Evolutionary conservation across 257 asterid species (phyloP).

Genomic region (Primulina tabacum): DNA sequence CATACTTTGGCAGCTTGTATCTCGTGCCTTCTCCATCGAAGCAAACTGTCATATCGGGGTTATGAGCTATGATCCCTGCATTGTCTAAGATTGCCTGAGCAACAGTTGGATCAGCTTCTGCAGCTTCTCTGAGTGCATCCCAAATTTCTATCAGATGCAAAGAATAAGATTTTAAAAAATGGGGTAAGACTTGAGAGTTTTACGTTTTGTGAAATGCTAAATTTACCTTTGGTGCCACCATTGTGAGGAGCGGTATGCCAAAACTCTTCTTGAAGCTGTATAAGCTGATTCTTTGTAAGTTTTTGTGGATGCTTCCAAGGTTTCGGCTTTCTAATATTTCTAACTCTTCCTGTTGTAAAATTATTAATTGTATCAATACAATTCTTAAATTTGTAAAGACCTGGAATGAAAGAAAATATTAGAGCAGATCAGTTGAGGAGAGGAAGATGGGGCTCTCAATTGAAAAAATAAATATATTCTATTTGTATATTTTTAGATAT

Average conservation of each 20-base stretch:
- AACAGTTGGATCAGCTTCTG: slow-evolving; percentile 58
- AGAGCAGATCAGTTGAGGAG: neutral
- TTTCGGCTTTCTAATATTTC: slow-evolving; percentile 62
- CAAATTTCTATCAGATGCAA: slow-evolving; percentile 50
- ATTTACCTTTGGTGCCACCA: slow-evolving; percentile 73
- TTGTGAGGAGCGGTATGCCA: slow-evolving; percentile 95
- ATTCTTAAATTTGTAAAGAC: neutral
- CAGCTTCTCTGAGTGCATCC: slow-evolving; percentile 82
- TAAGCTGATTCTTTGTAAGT: slow-evolving; percentile 72
- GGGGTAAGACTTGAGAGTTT: neutral
- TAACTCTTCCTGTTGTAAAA: slow-evolving; percentile 34
- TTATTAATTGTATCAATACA: neutral
- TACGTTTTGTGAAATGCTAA: neutral
- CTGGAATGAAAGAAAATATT: neutral
- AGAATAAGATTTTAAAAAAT: neutral
- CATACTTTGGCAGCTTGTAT: slow-evolving; percentile 75
- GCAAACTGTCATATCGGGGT: slow-evolving; percentile 65
- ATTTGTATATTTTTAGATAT: neutral
- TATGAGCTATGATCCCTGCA: slow-evolving; percentile 66
- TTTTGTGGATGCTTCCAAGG: slow-evolving; percentile 90
- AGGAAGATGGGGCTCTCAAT: too few relatives aligned
- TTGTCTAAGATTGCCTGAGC: slow-evolving; percentile 62
- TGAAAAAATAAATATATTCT: too few relatives aligned
- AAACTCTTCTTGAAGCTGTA: slow-evolving; percentile 75
- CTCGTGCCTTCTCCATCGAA: slow-evolving; percentile 73